Conservation (phyloP, 352 stramenopile species). For the Pythium aristosporum region DNA sequence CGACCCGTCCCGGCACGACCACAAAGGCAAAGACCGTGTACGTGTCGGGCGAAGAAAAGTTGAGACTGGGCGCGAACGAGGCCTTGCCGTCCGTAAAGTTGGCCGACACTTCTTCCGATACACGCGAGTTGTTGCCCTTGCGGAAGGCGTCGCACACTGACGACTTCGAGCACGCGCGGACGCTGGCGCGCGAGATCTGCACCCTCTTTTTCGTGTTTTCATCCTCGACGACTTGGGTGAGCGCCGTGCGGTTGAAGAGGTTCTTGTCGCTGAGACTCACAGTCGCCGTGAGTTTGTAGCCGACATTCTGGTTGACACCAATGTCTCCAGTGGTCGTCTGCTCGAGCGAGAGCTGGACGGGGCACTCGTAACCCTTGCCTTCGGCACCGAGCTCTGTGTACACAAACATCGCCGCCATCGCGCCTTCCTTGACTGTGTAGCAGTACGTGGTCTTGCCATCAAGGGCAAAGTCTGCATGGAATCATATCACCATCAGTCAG, state of each 20-base stretch:
- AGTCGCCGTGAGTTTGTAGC: slow-evolving; percentile 7
- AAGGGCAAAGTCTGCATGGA: slow-evolving; percentile 1
- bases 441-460: slow-evolving; percentile 15
- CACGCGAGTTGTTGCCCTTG: slow-evolving; percentile 8
- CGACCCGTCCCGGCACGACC: not conserved
- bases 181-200: slow-evolving; percentile 5
- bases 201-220: not conserved
- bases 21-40: slow-evolving; percentile 7
- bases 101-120: not conserved
- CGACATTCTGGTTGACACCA: not conserved
- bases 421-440: not conserved
- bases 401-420: not conserved
- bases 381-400: not conserved
- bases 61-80: slow-evolving; percentile 5
- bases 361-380: slow-evolving; percentile 9
- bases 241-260: slow-evolving; percentile 8
- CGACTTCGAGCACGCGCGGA: slow-evolving; percentile 8
- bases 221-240: slow-evolving; percentile 1
- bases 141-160: slow-evolving; percentile 10
- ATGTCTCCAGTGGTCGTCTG: not conserved
- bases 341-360: slow-evolving; percentile 1
- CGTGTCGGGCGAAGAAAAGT: slow-evolving; percentile 5
- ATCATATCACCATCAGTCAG: not conserved
- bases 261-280: slow-evolving; percentile 1
- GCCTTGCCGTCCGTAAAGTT: slow-evolving; percentile 8